Percentiles rank a stretch among this genome's conserved stretches.
Evolutionary conservation across 192 early-diverging fungal species (phyloP).

Genomic region (Entomortierella chlamydospora): DNA sequence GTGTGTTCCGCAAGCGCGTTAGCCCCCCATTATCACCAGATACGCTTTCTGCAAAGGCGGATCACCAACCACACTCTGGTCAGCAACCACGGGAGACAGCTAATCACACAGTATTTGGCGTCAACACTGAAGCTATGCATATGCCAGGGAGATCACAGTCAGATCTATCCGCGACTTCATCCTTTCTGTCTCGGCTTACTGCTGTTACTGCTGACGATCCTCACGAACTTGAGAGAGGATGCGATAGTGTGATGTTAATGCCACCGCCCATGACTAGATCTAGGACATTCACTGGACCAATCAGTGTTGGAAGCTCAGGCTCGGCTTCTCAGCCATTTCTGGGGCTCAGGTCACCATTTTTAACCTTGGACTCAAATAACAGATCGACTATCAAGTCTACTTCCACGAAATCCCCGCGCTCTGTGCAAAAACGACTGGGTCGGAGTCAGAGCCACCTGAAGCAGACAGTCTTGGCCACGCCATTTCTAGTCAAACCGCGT

Average conservation of each 20-base stretch:
- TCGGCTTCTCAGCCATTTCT: not conserved
- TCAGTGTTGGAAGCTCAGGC: not conserved
- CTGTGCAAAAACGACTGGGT: not conserved
- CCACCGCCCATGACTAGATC: constrained; percentile 8
- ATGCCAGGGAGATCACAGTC: constrained; percentile 10
- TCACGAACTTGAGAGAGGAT: not conserved
- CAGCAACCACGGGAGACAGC: not conserved
- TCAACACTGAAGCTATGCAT: not conserved
- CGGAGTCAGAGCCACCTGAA: constrained; percentile 6
- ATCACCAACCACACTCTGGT: not conserved
- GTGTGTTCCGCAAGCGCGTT: constrained; percentile 6
- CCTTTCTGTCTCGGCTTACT: constrained; percentile 6
- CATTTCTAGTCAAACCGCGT: not conserved
- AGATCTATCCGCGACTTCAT: not conserved
- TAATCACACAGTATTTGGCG: not conserved
- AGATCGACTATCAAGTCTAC: not conserved
- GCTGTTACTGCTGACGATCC: not conserved
- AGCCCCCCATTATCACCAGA: not conserved
- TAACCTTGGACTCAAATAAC: not conserved
- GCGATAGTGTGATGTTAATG: not conserved
- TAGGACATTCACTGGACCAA: not conserved
- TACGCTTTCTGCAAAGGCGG: not conserved
- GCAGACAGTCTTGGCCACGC: constrained; percentile 5
- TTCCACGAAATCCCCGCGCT: not conserved
- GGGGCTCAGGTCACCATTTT: not conserved